Evolutionary conservation across 352 stramenopile genomes (phyloP).

Genomic region (Globisporangium takayamanum): DNA sequence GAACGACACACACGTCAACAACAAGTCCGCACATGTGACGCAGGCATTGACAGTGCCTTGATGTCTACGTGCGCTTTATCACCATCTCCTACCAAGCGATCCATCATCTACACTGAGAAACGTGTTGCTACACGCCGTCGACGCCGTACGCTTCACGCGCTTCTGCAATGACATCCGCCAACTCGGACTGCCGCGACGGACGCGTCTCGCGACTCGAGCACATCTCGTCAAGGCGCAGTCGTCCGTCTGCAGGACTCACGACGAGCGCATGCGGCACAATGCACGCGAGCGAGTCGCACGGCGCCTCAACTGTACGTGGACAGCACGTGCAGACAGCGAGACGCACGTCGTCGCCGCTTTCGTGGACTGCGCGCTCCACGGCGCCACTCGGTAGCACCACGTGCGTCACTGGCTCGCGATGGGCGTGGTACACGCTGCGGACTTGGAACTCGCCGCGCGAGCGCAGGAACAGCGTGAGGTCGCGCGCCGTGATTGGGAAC

Average conservation of each 20-base stretch:
- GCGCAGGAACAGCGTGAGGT: constrained; percentile 40
- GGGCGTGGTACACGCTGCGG: constrained; percentile 22
- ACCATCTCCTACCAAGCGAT: too few species aligned
- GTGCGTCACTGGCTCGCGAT: constrained; percentile 15
- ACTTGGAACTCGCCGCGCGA: constrained; percentile 32
- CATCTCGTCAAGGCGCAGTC: constrained; percentile 9
- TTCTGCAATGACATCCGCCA: constrained; percentile 9
- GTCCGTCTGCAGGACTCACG: constrained; percentile 20
- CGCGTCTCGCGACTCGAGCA: constrained; percentile 2
- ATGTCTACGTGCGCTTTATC: too few species aligned
- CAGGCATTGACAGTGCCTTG: too few species aligned
- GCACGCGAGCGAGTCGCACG: constrained; percentile 51
- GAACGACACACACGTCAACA: too few species aligned
- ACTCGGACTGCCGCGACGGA: constrained; percentile 2
- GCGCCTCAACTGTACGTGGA: constrained; percentile 16
- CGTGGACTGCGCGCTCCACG: constrained; percentile 5
- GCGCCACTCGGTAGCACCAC: constrained; percentile 17
- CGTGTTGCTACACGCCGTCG: background rate
- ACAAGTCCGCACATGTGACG: too few species aligned
- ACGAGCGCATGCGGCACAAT: constrained; percentile 49
- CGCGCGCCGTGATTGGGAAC: constrained; percentile 27
- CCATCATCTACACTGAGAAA: too few species aligned
- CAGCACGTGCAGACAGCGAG: constrained; percentile 38
- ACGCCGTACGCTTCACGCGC: constrained; percentile 9
- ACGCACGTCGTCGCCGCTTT: constrained; percentile 24